Conservation (phyloP, 441 rosid species). For the Kokia cookei region DNA sequence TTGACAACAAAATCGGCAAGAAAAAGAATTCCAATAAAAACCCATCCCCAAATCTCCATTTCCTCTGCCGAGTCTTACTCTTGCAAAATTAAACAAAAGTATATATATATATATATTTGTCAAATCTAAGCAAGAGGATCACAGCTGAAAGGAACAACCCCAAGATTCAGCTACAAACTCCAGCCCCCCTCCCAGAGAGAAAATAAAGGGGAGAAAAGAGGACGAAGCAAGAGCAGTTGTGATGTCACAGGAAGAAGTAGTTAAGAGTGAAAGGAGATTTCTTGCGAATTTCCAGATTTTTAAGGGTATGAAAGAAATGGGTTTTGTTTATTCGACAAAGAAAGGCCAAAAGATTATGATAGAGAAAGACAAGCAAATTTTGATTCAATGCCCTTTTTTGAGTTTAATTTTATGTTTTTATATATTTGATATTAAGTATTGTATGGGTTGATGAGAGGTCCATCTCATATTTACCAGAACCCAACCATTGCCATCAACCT, state of each 20-base stretch:
- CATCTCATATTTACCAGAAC: constrained; percentile 21
- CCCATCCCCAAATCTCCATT: constrained; percentile 57
- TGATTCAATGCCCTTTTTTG: background rate
- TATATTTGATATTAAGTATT: background rate
- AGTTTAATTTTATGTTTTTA: background rate
- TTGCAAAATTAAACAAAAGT: background rate
- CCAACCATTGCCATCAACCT: constrained; percentile 12
- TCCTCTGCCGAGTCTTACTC: background rate
- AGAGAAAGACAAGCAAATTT: constrained; percentile 18
- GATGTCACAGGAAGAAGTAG: constrained; percentile 25
- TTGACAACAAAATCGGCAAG: constrained; percentile 26
- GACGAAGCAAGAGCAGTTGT: constrained; percentile 10
- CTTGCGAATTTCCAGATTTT: background rate
- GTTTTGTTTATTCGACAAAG: constrained; percentile 1
- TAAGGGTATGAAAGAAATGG: constrained; percentile 8
- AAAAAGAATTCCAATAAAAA: constrained; percentile 39
- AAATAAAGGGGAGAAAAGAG: background rate
- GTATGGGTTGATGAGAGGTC: constrained; percentile 21
- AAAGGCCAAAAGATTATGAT: constrained; percentile 5
- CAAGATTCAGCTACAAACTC: constrained; percentile 8
- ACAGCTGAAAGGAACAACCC: background rate
- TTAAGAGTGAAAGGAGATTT: constrained; percentile 6
- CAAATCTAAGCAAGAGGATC: constrained; percentile 16
- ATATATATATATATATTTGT: background rate
- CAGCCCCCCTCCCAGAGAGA: background rate